phyloP scores from a whole-genome alignment of 2,329 filamentous ascomycete genomes.

The Pseudopithomyces maydicus region DNA sequence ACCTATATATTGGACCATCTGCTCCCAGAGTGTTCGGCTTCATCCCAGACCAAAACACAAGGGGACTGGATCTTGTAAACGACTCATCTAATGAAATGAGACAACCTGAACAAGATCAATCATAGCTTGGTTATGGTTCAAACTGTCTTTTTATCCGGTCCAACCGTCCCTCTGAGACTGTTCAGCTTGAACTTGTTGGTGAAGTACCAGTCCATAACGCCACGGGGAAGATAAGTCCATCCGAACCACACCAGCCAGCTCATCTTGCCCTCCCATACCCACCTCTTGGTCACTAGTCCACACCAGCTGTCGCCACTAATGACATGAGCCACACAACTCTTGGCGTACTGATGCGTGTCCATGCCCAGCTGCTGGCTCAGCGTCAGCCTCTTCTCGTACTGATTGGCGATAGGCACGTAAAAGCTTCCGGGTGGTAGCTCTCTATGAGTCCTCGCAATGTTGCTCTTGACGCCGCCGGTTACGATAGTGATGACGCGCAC shows the following conservation, averaged over 20 bases:
- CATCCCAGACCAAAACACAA: too few relatives aligned
- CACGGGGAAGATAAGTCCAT: conserved; percentile 53
- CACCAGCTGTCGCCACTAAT: conserved; percentile 43
- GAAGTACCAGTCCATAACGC: conserved; percentile 52
- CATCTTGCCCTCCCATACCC: conserved; percentile 62
- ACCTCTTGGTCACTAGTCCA: conserved; percentile 46
- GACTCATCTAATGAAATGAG: too few relatives aligned
- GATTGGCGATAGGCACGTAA: conserved; percentile 57
- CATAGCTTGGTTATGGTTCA: too few relatives aligned
- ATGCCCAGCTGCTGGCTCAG: conserved; percentile 61
- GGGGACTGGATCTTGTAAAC: too few relatives aligned
- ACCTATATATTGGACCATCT: too few relatives aligned
- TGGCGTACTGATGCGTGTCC: conserved; percentile 59
- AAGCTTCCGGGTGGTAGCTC: conserved; percentile 54
- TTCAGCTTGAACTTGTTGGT: conserved; percentile 58
- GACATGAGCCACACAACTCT: conserved; percentile 59
- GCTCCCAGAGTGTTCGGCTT: too few relatives aligned
- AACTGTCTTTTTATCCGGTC: conserved; percentile 35
- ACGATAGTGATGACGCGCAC: conserved; percentile 56
- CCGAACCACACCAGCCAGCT: conserved; percentile 56
- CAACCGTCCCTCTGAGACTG: conserved; percentile 48
- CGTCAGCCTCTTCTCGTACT: conserved; percentile 57
- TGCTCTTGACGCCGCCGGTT: conserved; percentile 65
- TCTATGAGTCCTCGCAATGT: conserved; percentile 60
- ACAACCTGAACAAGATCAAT: too few relatives aligned